Percentiles rank a stretch among this genome's conserved stretches.
Evolutionary conservation across 345 rosid species (phyloP).

Genomic region (Eucalyptus pauciflora): DNA sequence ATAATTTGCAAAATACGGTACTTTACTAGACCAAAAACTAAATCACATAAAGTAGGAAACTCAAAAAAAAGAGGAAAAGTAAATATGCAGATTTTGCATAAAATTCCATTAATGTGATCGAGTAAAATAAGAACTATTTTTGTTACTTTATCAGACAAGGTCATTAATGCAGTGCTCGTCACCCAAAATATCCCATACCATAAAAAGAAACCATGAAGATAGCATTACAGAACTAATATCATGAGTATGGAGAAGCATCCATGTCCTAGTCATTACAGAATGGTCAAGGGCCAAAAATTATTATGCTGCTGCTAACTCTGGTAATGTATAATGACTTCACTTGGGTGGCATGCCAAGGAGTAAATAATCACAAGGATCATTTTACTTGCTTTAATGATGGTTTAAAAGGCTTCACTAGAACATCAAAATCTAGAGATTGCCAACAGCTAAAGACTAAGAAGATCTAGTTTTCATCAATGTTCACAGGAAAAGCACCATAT

Average conservation of each 20-base stretch:
- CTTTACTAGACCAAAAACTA: not conserved
- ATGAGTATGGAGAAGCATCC: not conserved
- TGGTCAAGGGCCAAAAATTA: not conserved
- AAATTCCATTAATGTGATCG: not conserved
- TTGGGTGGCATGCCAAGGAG: not conserved
- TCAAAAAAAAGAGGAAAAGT: not conserved
- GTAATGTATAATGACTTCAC: not conserved
- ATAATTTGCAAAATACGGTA: not conserved
- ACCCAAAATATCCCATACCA: not conserved
- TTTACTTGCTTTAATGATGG: not conserved
- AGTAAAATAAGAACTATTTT: not conserved
- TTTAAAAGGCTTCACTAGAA: not conserved
- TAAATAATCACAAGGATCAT: not conserved
- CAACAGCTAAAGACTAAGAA: not conserved
- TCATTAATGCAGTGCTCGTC: not conserved
- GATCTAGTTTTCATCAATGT: not conserved
- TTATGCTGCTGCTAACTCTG: not conserved
- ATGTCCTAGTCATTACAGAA: not conserved
- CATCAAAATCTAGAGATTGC: not conserved
- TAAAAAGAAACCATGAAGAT: not conserved
- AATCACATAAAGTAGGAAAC: not conserved
- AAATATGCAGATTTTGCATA: not conserved
- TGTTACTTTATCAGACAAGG: not conserved
- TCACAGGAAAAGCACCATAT: not conserved
- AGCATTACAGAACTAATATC: not conserved